Percentiles rank a stretch among this genome's conserved stretches.
These are phyloP conservation scores for Polyrhizophydium stewartii DNA, from an alignment of 371 early-diverging fungal genomes.

Conservation along the genomic window DNA sequence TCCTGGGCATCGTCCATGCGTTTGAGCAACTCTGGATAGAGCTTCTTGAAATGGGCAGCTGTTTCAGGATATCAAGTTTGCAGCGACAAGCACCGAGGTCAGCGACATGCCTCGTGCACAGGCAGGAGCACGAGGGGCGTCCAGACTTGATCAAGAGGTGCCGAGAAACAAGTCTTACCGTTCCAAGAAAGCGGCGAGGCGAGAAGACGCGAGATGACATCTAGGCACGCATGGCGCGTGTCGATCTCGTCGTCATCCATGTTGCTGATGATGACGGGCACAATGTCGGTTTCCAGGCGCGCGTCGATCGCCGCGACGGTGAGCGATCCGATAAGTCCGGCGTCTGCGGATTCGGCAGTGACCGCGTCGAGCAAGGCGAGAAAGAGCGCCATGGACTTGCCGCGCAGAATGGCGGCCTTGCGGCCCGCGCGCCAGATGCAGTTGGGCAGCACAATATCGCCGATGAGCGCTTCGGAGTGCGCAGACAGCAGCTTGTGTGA, in stretches of 20 bases:
- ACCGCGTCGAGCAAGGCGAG: constrained; percentile 8
- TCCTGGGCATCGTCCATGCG: constrained; percentile 50
- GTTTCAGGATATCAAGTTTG: background rate
- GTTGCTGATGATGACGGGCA: constrained; percentile 14
- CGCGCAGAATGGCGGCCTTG: constrained; percentile 25
- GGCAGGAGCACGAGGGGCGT: no score
- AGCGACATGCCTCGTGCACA: background rate
- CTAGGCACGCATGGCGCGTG: constrained; percentile 18
- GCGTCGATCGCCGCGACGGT: background rate
- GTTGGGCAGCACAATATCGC: constrained; percentile 19
- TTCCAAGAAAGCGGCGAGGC: constrained; percentile 2
- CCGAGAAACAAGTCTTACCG: no score
- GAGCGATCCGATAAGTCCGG: constrained; percentile 7
- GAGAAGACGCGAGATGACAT: constrained; percentile 18
- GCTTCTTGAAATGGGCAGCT: constrained; percentile 29
- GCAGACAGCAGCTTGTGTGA: constrained; percentile 6
- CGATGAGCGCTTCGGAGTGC: constrained; percentile 15
- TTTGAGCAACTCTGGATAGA: constrained; percentile 46
- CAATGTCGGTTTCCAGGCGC: constrained; percentile 14
- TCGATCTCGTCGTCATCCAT: constrained; percentile 39
- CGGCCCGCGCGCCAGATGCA: constrained; percentile 40
- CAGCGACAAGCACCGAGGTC: background rate
- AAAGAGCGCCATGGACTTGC: constrained; percentile 22
- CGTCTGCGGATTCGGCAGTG: background rate
- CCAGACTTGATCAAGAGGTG: no score